phyloP scores from a whole-genome alignment of 2,329 filamentous ascomycete genomes.

The Penicillium carneum region DNA sequence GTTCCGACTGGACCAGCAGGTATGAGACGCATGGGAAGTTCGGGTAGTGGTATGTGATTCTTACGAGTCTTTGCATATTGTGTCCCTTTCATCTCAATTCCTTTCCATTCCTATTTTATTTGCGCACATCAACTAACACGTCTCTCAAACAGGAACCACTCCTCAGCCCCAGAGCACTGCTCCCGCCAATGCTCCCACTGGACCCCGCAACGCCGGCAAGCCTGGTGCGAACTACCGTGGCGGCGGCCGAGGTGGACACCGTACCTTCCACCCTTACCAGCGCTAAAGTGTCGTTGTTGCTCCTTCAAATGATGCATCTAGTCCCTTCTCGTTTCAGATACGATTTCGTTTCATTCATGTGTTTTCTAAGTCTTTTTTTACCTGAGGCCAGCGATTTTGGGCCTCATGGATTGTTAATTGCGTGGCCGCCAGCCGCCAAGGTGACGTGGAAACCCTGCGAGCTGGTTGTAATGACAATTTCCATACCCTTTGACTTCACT shows the following conservation, averaged over 20 bases:
- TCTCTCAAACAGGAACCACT: slow-evolving; percentile 43
- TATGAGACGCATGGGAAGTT: slow-evolving; percentile 53
- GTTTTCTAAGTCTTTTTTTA: slow-evolving; percentile 20
- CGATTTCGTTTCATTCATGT: slow-evolving; percentile 21
- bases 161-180: slow-evolving; percentile 60
- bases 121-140: slow-evolving; percentile 1
- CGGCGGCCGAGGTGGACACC: slow-evolving; percentile 75
- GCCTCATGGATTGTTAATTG: slow-evolving; percentile 9
- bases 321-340: slow-evolving; percentile 7
- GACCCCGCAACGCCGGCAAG: slow-evolving; percentile 91
- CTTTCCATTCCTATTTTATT: background rate
- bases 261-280: slow-evolving; percentile 82
- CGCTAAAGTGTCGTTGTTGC: slow-evolving; percentile 37
- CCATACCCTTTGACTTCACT: background rate
- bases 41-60: slow-evolving; percentile 54
- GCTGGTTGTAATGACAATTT: slow-evolving; percentile 5
- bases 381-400: slow-evolving; percentile 14
- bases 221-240: slow-evolving; percentile 93
- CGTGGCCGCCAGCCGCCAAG: background rate
- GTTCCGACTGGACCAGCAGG: slow-evolving; percentile 62
- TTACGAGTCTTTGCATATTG: slow-evolving; percentile 17
- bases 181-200: slow-evolving; percentile 86
- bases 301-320: background rate
- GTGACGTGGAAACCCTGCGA: background rate
- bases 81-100: background rate